These are phyloP conservation scores for Coemansia guatemalensis DNA, from an alignment of 192 early-diverging fungal genomes.

Conservation along the genomic window DNA sequence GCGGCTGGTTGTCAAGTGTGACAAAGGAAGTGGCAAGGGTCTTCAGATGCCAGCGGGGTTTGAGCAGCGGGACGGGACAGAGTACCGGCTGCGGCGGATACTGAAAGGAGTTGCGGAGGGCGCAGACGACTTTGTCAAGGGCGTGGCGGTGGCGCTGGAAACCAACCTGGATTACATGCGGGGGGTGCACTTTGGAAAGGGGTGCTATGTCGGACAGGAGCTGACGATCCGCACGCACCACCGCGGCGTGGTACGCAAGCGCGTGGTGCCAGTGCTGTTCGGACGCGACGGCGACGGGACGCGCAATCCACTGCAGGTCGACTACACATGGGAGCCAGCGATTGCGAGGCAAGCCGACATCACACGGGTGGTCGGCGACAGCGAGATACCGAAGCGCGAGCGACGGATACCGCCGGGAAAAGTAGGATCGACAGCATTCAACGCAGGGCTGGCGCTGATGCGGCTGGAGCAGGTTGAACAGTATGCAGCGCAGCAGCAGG, in stretches of 20 bases:
- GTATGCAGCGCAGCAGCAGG: slow-evolving; percentile 14
- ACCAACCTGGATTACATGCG: slow-evolving; percentile 89
- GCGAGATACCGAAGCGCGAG: slow-evolving; percentile 10
- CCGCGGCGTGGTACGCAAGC: slow-evolving; percentile 89
- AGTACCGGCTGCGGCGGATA: slow-evolving; percentile 77
- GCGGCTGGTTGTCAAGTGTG: slow-evolving; percentile 49
- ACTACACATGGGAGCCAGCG: slow-evolving; percentile 9
- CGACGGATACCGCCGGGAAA: slow-evolving; percentile 62
- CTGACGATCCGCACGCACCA: slow-evolving; percentile 97
- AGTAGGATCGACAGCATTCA: slow-evolving; percentile 63
- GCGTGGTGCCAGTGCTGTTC: slow-evolving; percentile 75
- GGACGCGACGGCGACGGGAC: slow-evolving; percentile 9
- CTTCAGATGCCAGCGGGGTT: slow-evolving; percentile 57
- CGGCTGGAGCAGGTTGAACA: slow-evolving; percentile 69
- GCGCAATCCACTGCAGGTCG: slow-evolving; percentile 11
- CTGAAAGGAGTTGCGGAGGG: slow-evolving; percentile 92
- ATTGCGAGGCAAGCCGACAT: slow-evolving; percentile 27
- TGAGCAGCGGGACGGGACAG: slow-evolving; percentile 50
- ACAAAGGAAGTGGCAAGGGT: not conserved
- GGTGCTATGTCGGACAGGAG: slow-evolving; percentile 98
- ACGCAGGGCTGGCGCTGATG: slow-evolving; percentile 86
- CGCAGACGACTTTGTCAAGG: slow-evolving; percentile 69
- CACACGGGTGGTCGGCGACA: slow-evolving; percentile 29
- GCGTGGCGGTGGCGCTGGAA: slow-evolving; percentile 80
- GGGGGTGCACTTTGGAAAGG: slow-evolving; percentile 96